A percentile compares a stretch with the other conserved stretches of the same genome.
Evolutionary conservation across 352 stramenopile genomes (phyloP).

Genomic region (Stephanocyclus meneghinianus): DNA sequence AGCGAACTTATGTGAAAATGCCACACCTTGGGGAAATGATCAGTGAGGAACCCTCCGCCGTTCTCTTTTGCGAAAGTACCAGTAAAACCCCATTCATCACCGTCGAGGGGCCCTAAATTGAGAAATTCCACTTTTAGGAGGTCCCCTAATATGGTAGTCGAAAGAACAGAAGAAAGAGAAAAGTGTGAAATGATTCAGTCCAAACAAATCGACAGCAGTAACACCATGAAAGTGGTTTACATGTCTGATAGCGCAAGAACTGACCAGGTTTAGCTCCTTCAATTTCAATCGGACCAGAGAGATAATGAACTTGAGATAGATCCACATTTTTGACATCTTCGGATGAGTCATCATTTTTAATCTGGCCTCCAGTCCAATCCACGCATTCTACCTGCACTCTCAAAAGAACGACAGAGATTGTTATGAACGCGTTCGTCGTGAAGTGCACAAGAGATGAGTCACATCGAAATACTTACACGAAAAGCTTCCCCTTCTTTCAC

Average conservation of each 20-base stretch:
- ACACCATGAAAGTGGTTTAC: not conserved
- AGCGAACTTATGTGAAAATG: not conserved
- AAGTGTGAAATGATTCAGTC: not conserved
- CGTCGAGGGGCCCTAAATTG: slow-evolving; percentile 56
- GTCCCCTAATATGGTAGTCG: slow-evolving; percentile 45
- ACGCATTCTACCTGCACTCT: slow-evolving; percentile 60
- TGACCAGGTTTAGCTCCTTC: slow-evolving; percentile 42
- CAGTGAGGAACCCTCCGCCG: slow-evolving; percentile 64
- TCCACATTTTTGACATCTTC: slow-evolving; percentile 73
- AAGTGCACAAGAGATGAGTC: not conserved
- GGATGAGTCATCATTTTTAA: slow-evolving; percentile 66
- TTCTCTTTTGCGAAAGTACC: slow-evolving; percentile 55
- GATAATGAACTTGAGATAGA: slow-evolving; percentile 71
- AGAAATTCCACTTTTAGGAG: slow-evolving; percentile 75
- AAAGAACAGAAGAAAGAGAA: not conserved
- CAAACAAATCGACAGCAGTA: not conserved
- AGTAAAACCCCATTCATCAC: slow-evolving; percentile 59
- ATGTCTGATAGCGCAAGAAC: not conserved
- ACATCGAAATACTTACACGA: slow-evolving; percentile 3
- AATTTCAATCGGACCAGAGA: slow-evolving; percentile 66
- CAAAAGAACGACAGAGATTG: not conserved
- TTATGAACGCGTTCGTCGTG: too few relatives aligned
- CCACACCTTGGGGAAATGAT: slow-evolving; percentile 59
- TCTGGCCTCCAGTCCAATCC: slow-evolving; percentile 75
- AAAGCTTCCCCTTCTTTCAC: slow-evolving; percentile 64